A percentile compares a stretch with the other conserved stretches of the same genome.
Conservation (phyloP, 164 flowering plant species). For the Aristolochia contorta region DNA sequence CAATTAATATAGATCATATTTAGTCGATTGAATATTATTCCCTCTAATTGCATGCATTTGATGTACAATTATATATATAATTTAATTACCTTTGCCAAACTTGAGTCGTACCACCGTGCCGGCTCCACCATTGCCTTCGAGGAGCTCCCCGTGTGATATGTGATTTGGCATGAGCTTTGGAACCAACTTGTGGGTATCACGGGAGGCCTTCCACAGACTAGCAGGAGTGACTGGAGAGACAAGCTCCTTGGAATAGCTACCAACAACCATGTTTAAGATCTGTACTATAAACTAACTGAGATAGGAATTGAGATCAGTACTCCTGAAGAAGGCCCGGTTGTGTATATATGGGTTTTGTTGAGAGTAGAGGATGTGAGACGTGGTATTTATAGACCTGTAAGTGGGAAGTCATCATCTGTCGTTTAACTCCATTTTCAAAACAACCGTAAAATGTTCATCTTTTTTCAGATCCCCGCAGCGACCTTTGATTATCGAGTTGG, state of each 20-base stretch:
- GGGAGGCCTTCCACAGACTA: conserved; percentile 1
- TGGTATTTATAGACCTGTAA: conserved; percentile 1
- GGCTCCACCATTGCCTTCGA: conserved; percentile 4
- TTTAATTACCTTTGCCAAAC: background rate
- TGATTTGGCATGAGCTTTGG: conserved; percentile 3
- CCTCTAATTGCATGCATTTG: too few relatives aligned
- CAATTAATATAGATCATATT: too few relatives aligned
- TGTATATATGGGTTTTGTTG: background rate
- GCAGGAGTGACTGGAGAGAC: background rate
- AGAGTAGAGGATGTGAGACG: background rate
- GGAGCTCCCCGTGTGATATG: background rate
- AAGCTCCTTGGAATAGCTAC: background rate
- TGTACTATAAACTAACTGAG: too few relatives aligned
- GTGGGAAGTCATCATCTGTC: too few relatives aligned
- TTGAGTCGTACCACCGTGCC: conserved; percentile 3
- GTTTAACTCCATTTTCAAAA: too few relatives aligned
- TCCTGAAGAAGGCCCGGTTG: too few relatives aligned
- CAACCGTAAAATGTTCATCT: too few relatives aligned
- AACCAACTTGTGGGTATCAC: background rate
- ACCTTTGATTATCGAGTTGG: too few relatives aligned
- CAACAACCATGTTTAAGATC: background rate
- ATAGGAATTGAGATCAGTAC: too few relatives aligned
- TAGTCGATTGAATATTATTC: too few relatives aligned
- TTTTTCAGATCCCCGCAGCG: too few relatives aligned
- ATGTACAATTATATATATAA: background rate